These are phyloP conservation scores for Prinsepia uniflora DNA, from an alignment of 306 rosid genomes.

Conservation along the genomic window DNA sequence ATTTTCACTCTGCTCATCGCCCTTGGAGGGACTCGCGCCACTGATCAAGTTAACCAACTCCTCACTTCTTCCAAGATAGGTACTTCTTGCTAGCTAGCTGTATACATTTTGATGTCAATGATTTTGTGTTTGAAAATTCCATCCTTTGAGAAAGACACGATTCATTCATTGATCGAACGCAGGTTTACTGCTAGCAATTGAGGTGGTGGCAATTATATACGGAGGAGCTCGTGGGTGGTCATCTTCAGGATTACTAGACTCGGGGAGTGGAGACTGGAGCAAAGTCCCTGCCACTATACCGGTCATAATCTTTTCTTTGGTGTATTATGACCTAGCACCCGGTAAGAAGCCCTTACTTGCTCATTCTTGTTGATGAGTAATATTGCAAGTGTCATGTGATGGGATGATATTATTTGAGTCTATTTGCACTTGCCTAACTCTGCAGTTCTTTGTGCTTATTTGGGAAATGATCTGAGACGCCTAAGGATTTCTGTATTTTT, in stretches of 20 bases:
- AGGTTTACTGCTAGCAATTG: slow-evolving; percentile 61
- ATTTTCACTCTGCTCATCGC: slow-evolving; percentile 52
- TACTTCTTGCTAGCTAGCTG: slow-evolving; percentile 6
- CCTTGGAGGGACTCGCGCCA: slow-evolving; percentile 50
- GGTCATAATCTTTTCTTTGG: slow-evolving; percentile 56
- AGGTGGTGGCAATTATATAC: slow-evolving; percentile 41
- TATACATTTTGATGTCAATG: background rate
- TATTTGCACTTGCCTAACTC: slow-evolving; percentile 5
- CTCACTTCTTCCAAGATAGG: slow-evolving; percentile 70
- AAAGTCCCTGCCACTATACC: slow-evolving; percentile 56
- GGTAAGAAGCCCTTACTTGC: slow-evolving; percentile 31
- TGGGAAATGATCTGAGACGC: slow-evolving; percentile 62
- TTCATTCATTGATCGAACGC: background rate
- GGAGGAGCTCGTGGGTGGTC: slow-evolving; percentile 46
- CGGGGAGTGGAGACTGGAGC: slow-evolving; percentile 47
- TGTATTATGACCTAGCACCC: slow-evolving; percentile 70
- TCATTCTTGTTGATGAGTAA: background rate
- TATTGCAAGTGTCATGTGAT: background rate
- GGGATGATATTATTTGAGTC: background rate
- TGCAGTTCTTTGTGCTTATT: slow-evolving; percentile 73
- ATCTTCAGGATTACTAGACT: slow-evolving; percentile 25
- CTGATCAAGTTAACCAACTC: slow-evolving; percentile 63
- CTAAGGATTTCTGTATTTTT: slow-evolving; percentile 53
- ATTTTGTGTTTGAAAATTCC: no score
- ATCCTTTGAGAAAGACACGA: no score